Evolutionary conservation across 2,329 filamentous ascomycete genomes (phyloP).

Genomic region (Aspergillus carbonarius): DNA sequence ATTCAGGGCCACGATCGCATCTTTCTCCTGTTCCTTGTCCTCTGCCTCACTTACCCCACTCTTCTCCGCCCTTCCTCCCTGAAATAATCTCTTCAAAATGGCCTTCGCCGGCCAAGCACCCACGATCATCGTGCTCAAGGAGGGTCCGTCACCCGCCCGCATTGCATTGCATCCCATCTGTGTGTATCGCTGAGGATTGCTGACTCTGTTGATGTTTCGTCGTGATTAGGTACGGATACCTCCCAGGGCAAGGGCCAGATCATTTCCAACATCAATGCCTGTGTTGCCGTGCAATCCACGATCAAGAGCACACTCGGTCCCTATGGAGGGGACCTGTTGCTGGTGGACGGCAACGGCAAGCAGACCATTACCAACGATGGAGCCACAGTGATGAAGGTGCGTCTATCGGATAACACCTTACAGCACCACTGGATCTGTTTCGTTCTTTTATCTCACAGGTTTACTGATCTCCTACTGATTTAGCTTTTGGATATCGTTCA

Average conservation of each 20-base stretch:
- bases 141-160: conserved; percentile 64
- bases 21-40: conserved; percentile 17
- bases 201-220: conserved; percentile 24
- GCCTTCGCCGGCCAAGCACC: conserved; percentile 97
- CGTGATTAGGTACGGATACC: conserved; percentile 77
- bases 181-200: conserved; percentile 20
- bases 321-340: conserved; percentile 92
- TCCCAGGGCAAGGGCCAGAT: conserved; percentile 97
- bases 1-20: conserved; percentile 27
- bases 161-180: conserved; percentile 17
- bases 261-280: conserved; percentile 97
- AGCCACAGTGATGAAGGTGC: conserved; percentile 97
- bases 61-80: conserved; percentile 18
- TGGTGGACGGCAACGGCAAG: conserved; percentile 91
- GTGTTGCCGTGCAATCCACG: conserved; percentile 89
- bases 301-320: conserved; percentile 95
- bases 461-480: conserved; percentile 10
- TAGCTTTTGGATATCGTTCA: conserved; percentile 97
- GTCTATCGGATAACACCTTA: conserved; percentile 13
- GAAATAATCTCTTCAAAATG: conserved; percentile 56
- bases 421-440: neutral
- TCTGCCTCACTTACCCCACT: conserved; percentile 5
- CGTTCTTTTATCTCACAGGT: too few relatives aligned
- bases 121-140: conserved; percentile 96
- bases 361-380: conserved; percentile 99